phyloP scores from a whole-genome alignment of 805 yeast species.

The Pichia sporocuriosa region DNA sequence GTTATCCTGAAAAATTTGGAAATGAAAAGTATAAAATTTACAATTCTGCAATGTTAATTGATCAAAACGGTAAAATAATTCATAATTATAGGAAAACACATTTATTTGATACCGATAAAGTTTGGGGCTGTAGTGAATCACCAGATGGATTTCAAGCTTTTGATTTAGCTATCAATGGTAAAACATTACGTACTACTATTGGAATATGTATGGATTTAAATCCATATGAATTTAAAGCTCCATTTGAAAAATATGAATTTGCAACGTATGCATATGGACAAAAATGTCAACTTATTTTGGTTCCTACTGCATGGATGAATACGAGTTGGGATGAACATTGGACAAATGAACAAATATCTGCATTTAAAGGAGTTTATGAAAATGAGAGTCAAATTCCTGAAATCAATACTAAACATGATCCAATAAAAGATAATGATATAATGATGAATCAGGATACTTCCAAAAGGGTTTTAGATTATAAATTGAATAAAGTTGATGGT shows the following conservation, averaged over 20 bases:
- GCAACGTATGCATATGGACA: constrained; percentile 44
- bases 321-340: constrained; percentile 35
- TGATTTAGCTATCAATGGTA: constrained; percentile 32
- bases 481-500: constrained; percentile 17
- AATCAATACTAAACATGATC: constrained; percentile 13
- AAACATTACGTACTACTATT: constrained; percentile 40
- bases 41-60: constrained; percentile 66
- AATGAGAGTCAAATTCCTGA: constrained; percentile 14
- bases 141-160: constrained; percentile 53
- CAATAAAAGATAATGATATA: constrained; percentile 4
- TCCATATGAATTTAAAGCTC: constrained; percentile 78
- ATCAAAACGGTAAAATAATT: constrained; percentile 50
- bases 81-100: constrained; percentile 71
- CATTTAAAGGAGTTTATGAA: constrained; percentile 17
- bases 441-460: constrained; percentile 1
- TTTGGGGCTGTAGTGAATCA: constrained; percentile 73
- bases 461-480: constrained; percentile 9
- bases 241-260: constrained; percentile 70
- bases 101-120: constrained; percentile 70
- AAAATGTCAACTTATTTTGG: constrained; percentile 49
- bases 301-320: constrained; percentile 84
- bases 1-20: constrained; percentile 64
- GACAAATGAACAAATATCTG: constrained; percentile 15
- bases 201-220: constrained; percentile 95
- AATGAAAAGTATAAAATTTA: constrained; percentile 32